Evolutionary conservation across 106 monocot genomes (phyloP).

Genomic region (Vanilla planifolia): DNA sequence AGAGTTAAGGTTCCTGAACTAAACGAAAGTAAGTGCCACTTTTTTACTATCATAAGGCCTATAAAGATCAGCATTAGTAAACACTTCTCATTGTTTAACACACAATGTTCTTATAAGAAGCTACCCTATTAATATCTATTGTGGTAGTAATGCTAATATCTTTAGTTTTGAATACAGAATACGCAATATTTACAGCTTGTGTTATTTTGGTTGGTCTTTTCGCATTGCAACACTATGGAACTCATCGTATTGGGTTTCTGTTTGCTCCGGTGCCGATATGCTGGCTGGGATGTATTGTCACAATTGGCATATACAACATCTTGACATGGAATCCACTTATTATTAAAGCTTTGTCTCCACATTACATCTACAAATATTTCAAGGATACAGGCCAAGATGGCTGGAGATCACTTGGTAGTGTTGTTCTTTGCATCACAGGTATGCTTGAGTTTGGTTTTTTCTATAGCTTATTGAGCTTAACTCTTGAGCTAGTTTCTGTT

Average conservation of each 20-base stretch:
- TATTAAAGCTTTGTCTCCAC: conserved; percentile 54
- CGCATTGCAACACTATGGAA: conserved; percentile 73
- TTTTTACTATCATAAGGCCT: too few relatives aligned
- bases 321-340: conserved; percentile 64
- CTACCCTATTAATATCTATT: too few relatives aligned
- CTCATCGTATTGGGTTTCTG: conserved; percentile 61
- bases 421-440: conserved; percentile 88
- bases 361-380: conserved; percentile 65
- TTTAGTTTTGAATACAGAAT: conserved; percentile 41
- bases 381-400: conserved; percentile 47
- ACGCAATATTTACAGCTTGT: conserved; percentile 42
- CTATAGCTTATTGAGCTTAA: too few relatives aligned
- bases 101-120: too few relatives aligned
- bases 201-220: conserved; percentile 55
- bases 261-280: conserved; percentile 65
- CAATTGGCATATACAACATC: conserved; percentile 66
- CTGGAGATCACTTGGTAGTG: conserved; percentile 77
- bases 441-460: background rate
- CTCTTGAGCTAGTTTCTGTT: background rate
- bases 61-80: too few relatives aligned
- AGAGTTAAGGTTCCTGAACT: conserved; percentile 51
- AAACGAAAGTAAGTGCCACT: conserved; percentile 55
- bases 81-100: too few relatives aligned
- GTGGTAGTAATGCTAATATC: too few relatives aligned
- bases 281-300: conserved; percentile 60